These are phyloP conservation scores for Xylaria scruposa DNA, from an alignment of 495 filamentous ascomycete species.

Conservation along the genomic window DNA sequence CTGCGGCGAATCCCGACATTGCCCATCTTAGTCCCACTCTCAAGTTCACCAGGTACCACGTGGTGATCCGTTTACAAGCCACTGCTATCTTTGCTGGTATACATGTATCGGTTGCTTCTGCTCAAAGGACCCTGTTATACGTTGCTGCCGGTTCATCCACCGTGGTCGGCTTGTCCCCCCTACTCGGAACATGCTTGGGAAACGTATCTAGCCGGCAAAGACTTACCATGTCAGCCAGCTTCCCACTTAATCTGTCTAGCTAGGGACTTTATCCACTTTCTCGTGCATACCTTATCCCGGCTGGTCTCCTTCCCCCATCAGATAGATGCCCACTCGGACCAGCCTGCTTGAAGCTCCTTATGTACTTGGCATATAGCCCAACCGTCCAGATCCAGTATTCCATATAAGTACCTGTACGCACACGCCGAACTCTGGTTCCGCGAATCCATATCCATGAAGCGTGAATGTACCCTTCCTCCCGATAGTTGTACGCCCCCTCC, in stretches of 20 bases:
- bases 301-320: slow-evolving; percentile 25
- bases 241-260: not conserved
- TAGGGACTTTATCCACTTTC: slow-evolving; percentile 20
- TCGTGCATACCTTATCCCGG: slow-evolving; percentile 25
- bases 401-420: not conserved
- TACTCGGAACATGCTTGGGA: slow-evolving; percentile 1
- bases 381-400: not conserved
- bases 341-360: not conserved
- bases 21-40: slow-evolving; percentile 18
- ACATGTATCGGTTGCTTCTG: not conserved
- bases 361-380: slow-evolving; percentile 18
- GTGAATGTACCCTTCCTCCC: slow-evolving; percentile 20
- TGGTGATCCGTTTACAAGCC: slow-evolving; percentile 15
- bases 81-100: slow-evolving; percentile 3
- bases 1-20: slow-evolving; percentile 15
- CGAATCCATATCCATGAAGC: slow-evolving; percentile 14
- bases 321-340: slow-evolving; percentile 19
- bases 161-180: slow-evolving; percentile 20
- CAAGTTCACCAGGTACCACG: slow-evolving; percentile 23
- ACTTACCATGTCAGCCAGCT: slow-evolving; percentile 20
- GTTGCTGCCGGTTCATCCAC: slow-evolving; percentile 6
- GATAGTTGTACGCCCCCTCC: slow-evolving; percentile 25
- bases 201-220: slow-evolving; percentile 19
- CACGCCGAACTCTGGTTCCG: slow-evolving; percentile 17
- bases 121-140: slow-evolving; percentile 12